Conservation (phyloP, 75 land plant genomes). For the Picea glauca region DNA sequence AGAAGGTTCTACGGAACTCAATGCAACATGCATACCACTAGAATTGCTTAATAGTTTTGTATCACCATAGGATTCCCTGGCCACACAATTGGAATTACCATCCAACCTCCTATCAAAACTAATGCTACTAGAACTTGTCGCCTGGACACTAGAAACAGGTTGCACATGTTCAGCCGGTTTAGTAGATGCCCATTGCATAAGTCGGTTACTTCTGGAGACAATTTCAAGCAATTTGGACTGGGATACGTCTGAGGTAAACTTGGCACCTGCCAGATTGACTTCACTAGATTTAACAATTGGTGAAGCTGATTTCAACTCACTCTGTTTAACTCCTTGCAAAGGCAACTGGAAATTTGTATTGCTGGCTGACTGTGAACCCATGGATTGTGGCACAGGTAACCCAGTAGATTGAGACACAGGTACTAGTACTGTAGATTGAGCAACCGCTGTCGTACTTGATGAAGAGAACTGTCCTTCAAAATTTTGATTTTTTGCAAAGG, state of each 20-base stretch:
- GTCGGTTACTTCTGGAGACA: constrained; percentile 3
- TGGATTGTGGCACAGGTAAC: not conserved
- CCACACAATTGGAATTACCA: not conserved
- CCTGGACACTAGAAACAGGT: constrained; percentile 2
- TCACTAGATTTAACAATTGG: constrained; percentile 3
- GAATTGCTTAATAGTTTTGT: not conserved
- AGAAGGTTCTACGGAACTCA: not conserved
- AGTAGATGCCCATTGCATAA: constrained; percentile 5
- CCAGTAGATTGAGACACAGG: not conserved
- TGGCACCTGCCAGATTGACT: not conserved
- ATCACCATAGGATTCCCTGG: not conserved
- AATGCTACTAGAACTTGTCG: not conserved
- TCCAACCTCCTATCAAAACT: constrained; percentile 3
- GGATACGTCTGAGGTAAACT: constrained; percentile 7
- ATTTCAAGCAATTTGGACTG: constrained; percentile 13
- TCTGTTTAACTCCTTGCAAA: not conserved
- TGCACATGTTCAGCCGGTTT: not conserved
- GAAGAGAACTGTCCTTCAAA: not conserved
- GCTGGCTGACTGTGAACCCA: not conserved
- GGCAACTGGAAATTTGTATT: not conserved
- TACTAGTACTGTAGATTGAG: not conserved
- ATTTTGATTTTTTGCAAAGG: not conserved
- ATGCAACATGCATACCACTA: not conserved
- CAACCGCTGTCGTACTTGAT: not conserved
- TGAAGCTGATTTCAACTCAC: not conserved